Conservation (phyloP, 306 rosid species). For the Echinosophora koreensis region DNA sequence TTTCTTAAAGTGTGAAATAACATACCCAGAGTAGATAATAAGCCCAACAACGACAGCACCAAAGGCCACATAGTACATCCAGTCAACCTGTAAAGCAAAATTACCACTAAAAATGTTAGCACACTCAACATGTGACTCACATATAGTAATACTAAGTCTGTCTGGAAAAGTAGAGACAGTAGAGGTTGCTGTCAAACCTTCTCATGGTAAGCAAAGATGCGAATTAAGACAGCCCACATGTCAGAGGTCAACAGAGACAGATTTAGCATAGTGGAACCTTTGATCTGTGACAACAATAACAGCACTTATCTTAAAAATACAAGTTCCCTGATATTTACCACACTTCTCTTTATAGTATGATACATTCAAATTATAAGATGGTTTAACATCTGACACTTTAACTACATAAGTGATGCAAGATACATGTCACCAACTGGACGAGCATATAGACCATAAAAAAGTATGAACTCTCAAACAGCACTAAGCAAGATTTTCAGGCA, state of each 20-base stretch:
- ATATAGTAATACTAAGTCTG: neutral
- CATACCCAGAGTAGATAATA: constrained; percentile 78
- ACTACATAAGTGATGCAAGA: neutral
- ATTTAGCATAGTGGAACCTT: constrained; percentile 85
- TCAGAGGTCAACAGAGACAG: constrained; percentile 85
- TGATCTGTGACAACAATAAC: constrained; percentile 56
- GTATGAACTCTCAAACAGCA: neutral
- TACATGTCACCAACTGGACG: neutral
- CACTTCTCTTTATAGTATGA: neutral
- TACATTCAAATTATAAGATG: neutral
- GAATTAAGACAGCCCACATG: constrained; percentile 89
- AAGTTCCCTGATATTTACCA: neutral
- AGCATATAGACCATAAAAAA: neutral
- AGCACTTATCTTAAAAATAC: constrained; percentile 14
- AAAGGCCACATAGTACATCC: constrained; percentile 84
- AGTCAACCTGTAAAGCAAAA: constrained; percentile 69
- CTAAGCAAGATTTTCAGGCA: neutral
- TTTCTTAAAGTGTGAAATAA: constrained; percentile 6
- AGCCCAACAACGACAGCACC: constrained; percentile 73
- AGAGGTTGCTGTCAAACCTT: constrained; percentile 55
- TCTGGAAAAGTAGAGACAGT: neutral
- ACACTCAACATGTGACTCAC: neutral
- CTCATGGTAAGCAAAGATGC: constrained; percentile 73
- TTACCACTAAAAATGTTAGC: constrained; percentile 20
- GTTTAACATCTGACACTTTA: neutral